Evolutionary conservation across 2,329 filamentous ascomycete species (phyloP).

Genomic region (Botryotinia globosa): DNA sequence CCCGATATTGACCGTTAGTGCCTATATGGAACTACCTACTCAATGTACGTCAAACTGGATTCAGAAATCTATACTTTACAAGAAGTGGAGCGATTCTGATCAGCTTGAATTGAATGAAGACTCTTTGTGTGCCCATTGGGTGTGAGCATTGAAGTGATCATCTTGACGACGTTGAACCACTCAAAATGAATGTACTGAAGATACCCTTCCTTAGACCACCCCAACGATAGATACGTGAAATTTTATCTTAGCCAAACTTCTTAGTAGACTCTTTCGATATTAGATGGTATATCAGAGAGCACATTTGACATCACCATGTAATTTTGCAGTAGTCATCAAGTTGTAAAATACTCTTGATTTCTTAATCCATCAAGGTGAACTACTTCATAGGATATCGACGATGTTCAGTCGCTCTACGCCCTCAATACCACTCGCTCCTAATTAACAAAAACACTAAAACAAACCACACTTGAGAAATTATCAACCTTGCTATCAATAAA

Average conservation of each 20-base stretch:
- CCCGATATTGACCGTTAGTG: neutral
- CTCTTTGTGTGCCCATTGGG: neutral
- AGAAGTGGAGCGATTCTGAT: neutral
- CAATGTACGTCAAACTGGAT: neutral
- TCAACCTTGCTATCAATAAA: constrained; percentile 31
- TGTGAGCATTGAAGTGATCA: neutral
- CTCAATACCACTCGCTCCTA: constrained; percentile 25
- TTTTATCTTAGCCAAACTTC: neutral
- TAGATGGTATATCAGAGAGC: neutral
- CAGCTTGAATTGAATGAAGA: neutral
- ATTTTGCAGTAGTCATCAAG: neutral
- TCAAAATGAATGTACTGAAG: neutral
- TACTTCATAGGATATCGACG: constrained; percentile 31
- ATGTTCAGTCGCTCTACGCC: constrained; percentile 30
- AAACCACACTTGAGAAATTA: constrained; percentile 26
- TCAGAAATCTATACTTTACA: neutral
- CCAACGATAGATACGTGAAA: neutral
- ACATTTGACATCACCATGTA: neutral
- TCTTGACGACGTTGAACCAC: neutral
- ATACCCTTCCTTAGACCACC: neutral
- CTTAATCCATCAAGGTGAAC: constrained; percentile 33
- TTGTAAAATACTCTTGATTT: constrained; percentile 29
- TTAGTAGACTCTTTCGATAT: neutral
- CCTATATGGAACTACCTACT: neutral
- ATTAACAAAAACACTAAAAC: constrained; percentile 30